These are phyloP conservation scores for Rubroboletus satanas DNA, from an alignment of 768 basidiomycete genomes.

Conservation along the genomic window DNA sequence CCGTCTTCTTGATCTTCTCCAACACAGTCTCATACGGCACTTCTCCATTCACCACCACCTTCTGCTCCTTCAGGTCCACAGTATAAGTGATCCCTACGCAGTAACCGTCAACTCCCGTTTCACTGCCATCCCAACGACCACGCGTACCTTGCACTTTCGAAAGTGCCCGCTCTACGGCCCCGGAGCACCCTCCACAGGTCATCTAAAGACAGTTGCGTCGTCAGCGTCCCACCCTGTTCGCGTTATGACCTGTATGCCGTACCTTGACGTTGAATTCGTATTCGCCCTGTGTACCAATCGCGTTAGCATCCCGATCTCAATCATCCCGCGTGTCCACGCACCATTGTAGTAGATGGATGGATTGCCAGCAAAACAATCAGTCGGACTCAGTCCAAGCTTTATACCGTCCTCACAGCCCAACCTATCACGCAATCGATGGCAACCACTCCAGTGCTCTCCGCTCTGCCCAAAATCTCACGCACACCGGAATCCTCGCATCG, in stretches of 20 bases:
- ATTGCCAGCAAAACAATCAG: neutral
- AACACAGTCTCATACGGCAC: slow-evolving; percentile 61
- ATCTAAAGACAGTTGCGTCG: slow-evolving; percentile 46
- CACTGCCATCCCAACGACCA: neutral
- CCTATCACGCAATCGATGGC: neutral
- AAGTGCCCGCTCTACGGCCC: slow-evolving; percentile 73
- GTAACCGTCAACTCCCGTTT: neutral
- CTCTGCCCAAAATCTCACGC: neutral
- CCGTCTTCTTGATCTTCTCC: slow-evolving; percentile 84
- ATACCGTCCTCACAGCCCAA: neutral
- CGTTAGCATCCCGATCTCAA: neutral
- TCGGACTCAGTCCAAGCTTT: slow-evolving; percentile 1
- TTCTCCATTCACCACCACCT: slow-evolving; percentile 63
- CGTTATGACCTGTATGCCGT: neutral
- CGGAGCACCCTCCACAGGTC: slow-evolving; percentile 84
- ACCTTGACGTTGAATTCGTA: slow-evolving; percentile 89
- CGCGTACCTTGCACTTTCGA: slow-evolving; percentile 49
- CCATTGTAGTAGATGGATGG: slow-evolving; percentile 17
- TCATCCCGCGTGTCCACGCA: slow-evolving; percentile 2
- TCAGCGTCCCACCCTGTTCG: neutral
- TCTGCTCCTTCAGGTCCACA: slow-evolving; percentile 66
- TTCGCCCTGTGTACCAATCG: slow-evolving; percentile 8
- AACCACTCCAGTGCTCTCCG: neutral
- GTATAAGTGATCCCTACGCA: slow-evolving; percentile 38
- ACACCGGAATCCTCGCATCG: too few species aligned